Percentiles rank a stretch among this genome's conserved stretches.
Conservation (phyloP, 331 rosid genomes). For the Telfairia occidentalis region DNA sequence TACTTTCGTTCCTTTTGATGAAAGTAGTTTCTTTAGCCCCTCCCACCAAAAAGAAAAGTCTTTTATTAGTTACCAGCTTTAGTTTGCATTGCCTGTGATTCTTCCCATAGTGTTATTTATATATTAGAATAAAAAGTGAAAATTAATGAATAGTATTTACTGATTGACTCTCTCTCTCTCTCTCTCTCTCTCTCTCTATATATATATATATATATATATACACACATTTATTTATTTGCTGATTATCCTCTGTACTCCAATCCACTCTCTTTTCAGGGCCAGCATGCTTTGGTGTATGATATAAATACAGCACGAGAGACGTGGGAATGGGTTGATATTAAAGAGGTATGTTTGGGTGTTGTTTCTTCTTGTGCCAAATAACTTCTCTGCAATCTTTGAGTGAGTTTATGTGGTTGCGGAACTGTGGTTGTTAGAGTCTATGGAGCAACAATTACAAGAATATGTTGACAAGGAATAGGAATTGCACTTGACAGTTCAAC, state of each 20-base stretch:
- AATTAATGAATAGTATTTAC: no score
- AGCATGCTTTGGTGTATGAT: constrained; percentile 82
- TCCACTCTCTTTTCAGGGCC: constrained; percentile 38
- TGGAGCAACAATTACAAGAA: neutral
- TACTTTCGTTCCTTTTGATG: neutral
- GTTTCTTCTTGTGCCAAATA: neutral
- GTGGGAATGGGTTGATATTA: constrained; percentile 94
- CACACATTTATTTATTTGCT: no score
- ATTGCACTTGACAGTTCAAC: neutral
- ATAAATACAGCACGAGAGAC: constrained; percentile 59
- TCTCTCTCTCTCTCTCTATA: no score
- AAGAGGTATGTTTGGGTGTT: constrained; percentile 47
- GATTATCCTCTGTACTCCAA: constrained; percentile 3
- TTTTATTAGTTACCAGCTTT: neutral
- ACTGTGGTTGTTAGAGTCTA: neutral
- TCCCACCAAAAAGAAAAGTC: neutral
- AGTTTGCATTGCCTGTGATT: no score
- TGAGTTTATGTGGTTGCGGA: neutral
- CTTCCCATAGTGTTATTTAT: no score
- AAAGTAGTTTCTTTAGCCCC: no score
- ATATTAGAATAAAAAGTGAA: no score
- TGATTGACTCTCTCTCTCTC: no score
- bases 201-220: no score
- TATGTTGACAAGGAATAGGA: neutral
- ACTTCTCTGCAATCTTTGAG: neutral